phyloP scores from a whole-genome alignment of 768 basidiomycete genomes.

The Tricholoma furcatifolium region DNA sequence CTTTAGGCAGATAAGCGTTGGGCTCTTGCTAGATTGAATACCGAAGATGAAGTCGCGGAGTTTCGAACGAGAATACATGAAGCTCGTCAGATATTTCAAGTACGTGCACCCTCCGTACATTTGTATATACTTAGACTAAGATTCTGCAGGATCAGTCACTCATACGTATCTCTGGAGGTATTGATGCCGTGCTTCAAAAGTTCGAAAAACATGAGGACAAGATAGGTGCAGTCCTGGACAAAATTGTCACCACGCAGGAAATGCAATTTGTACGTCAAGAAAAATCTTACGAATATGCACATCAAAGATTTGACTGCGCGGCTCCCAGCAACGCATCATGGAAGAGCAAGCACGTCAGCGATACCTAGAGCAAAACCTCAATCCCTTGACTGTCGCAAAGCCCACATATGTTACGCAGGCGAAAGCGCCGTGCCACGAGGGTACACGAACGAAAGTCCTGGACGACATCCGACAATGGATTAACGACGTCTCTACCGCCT shows the following conservation, averaged over 20 bases:
- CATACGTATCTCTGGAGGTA: constrained; percentile 10
- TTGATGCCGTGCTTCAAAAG: constrained; percentile 9
- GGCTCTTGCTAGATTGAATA: background rate
- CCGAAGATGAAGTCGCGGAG: constrained; percentile 11
- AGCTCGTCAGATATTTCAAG: constrained; percentile 10
- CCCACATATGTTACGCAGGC: constrained; percentile 2
- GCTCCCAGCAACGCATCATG: too few relatives aligned
- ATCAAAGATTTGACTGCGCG: too few relatives aligned
- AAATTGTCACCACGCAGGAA: constrained; percentile 4
- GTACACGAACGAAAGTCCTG: constrained; percentile 4
- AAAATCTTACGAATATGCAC: too few relatives aligned
- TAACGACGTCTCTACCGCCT: background rate
- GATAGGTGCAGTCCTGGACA: background rate
- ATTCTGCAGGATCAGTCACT: constrained; percentile 13
- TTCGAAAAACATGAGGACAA: background rate
- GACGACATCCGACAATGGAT: constrained; percentile 2
- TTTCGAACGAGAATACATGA: constrained; percentile 9
- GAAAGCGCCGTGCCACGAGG: constrained; percentile 6
- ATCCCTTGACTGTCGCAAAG: background rate
- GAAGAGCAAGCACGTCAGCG: background rate
- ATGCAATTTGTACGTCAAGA: background rate
- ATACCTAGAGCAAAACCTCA: background rate
- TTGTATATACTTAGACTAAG: background rate
- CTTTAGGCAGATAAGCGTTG: constrained; percentile 1
- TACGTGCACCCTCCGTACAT: background rate